A percentile compares a stretch with the other conserved stretches of the same genome.
These are phyloP conservation scores for Ensete ventricosum DNA, from an alignment of 176 grass and related monocot species.

Conservation along the genomic window DNA sequence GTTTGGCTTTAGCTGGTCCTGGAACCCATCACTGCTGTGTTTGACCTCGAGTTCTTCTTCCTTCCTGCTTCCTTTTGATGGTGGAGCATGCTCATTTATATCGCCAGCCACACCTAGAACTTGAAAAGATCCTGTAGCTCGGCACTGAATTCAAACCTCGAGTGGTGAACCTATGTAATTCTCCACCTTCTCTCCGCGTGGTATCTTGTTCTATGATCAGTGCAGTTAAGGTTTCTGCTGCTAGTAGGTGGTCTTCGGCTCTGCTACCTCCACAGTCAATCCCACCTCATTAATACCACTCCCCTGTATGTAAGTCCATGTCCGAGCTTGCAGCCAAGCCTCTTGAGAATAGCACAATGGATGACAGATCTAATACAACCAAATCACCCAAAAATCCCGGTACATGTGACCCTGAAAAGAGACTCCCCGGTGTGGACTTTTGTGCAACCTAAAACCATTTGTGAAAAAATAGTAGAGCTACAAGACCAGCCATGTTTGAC, in stretches of 20 bases:
- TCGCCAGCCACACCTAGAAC: neutral
- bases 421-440: neutral
- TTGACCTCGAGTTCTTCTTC: no score
- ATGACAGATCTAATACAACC: neutral
- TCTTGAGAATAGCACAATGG: neutral
- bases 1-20: neutral
- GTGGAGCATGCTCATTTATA: neutral
- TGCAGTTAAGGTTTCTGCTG: neutral
- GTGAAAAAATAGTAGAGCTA: neutral
- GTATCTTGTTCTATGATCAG: neutral
- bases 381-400: conserved; percentile 5
- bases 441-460: neutral
- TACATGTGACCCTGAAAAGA: neutral
- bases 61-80: neutral
- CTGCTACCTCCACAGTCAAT: neutral
- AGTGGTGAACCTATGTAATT: neutral
- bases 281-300: neutral
- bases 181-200: neutral
- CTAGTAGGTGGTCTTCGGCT: neutral
- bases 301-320: neutral
- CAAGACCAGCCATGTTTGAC: neutral
- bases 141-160: neutral
- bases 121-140: neutral
- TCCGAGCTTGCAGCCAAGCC: neutral
- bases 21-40: neutral